Conservation (phyloP, 768 basidiomycete species). For the Candolleomyces aberdarensis region DNA sequence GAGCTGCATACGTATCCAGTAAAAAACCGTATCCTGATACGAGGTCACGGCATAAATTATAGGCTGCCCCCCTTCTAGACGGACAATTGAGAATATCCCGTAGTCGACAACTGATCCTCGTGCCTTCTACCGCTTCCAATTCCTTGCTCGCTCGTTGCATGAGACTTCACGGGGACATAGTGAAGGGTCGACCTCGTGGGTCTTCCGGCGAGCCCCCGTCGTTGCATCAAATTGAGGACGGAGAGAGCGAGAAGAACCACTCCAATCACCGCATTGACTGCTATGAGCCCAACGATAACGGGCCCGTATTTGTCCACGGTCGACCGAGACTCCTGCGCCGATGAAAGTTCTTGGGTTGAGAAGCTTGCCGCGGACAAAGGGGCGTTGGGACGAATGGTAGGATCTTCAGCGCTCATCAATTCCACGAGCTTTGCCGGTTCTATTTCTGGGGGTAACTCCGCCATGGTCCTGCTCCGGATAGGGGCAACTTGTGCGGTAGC, state of each 20-base stretch:
- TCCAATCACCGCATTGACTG: neutral
- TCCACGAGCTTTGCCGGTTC: neutral
- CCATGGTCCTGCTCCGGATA: slow-evolving; percentile 1
- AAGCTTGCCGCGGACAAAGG: too few species aligned
- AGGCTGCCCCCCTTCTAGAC: too few species aligned
- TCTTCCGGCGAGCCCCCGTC: neutral
- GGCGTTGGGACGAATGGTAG: neutral
- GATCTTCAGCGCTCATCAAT: neutral
- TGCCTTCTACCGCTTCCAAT: too few species aligned
- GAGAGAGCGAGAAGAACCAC: neutral
- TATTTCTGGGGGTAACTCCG: neutral
- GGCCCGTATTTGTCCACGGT: neutral
- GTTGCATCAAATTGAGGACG: neutral
- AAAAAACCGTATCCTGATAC: too few species aligned
- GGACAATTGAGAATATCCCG: too few species aligned
- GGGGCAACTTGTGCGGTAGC: neutral
- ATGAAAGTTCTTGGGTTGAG: neutral
- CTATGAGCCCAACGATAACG: neutral
- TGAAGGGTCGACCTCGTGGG: neutral
- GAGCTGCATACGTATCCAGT: too few species aligned
- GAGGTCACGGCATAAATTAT: too few species aligned
- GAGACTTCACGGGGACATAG: neutral
- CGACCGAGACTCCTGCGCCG: neutral
- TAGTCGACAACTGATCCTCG: too few species aligned
- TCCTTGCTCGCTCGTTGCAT: too few species aligned